Base-by-base conservation (phyloP, 345 rosid genomes). In the Eucalyptus brandiana region DNA sequence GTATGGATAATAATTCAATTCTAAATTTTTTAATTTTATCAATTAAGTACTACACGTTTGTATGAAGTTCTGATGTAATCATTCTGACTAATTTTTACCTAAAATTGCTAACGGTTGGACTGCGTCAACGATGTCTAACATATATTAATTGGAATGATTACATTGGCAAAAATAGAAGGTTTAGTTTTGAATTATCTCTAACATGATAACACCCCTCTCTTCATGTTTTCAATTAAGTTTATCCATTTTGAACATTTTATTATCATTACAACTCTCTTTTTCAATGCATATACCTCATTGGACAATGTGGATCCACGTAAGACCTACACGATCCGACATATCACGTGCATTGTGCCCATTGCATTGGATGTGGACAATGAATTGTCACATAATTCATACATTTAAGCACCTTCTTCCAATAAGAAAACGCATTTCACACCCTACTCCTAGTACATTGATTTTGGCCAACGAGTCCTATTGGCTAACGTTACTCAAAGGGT, bases 111-210 rank as follows among this genome's bases (percentile, higher is more conserved):
- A 7, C 7, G 72, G 7, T 28, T 30, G 19, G n/a, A 65, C 10
- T 1, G 1, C 5, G 3, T 30, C n/a, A 30, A 12, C 0, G 16
- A 30, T 65, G 37, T n/a, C 37, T 2, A 65, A 7, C 19, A 14
- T 6, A 65, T 6, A 12, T 30, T 65, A 30, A n/a, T 32, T 4
- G 18, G 19, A 30, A 65, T 30, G 37, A 30, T 37, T 15, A 65
- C 16, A 30, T 62, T 62, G 4, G 5, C 10, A 30, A 62, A 65
- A 65, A 30, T 4, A 13, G 18, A 65, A 65, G 8, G 37, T 30
- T 65, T 65, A 65, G 9, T 15, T 30, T 30, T 65, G 9, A 65
- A 30, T 60, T 12, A 60, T 60, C 69, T 12, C 69, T 21, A 40
- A 81, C 28, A 47, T 19, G 49, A 30, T 65, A 50, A 26, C 88